Evolutionary conservation across 352 stramenopile species (phyloP).

Genomic region (Globisporangium okanoganense): DNA sequence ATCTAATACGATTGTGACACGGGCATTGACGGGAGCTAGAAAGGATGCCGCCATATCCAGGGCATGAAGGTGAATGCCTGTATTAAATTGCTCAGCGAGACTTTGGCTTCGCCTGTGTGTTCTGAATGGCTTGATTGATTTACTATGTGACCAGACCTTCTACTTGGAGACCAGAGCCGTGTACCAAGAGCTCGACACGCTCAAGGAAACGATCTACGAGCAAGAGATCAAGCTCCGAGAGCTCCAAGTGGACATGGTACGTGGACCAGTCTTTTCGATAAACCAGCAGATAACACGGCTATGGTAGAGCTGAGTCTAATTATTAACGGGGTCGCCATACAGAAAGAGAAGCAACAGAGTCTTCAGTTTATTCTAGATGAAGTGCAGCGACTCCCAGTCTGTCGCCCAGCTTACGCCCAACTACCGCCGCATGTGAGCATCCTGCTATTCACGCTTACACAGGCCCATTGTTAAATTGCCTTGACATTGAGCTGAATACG

Average conservation of each 20-base stretch:
- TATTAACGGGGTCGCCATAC: constrained; percentile 1
- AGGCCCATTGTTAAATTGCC: too few species aligned
- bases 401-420: constrained; percentile 6
- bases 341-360: constrained; percentile 55
- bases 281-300: too few species aligned
- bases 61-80: constrained; percentile 51
- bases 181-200: constrained; percentile 50
- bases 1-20: neutral
- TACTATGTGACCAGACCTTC: constrained; percentile 41
- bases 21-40: constrained; percentile 22
- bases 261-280: neutral
- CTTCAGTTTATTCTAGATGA: constrained; percentile 38
- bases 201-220: constrained; percentile 56
- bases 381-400: constrained; percentile 29
- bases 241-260: constrained; percentile 44
- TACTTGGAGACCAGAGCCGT: constrained; percentile 49
- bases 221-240: constrained; percentile 50
- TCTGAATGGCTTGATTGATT: neutral
- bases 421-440: neutral
- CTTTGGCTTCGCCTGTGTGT: neutral
- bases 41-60: constrained; percentile 69
- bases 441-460: too few species aligned
- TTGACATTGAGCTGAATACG: too few species aligned
- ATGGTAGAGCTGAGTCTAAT: too few species aligned
- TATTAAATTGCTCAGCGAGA: too few species aligned